These are phyloP conservation scores for Ochromonas danica DNA, from an alignment of 108 stramenopile species.

Conservation along the genomic window DNA sequence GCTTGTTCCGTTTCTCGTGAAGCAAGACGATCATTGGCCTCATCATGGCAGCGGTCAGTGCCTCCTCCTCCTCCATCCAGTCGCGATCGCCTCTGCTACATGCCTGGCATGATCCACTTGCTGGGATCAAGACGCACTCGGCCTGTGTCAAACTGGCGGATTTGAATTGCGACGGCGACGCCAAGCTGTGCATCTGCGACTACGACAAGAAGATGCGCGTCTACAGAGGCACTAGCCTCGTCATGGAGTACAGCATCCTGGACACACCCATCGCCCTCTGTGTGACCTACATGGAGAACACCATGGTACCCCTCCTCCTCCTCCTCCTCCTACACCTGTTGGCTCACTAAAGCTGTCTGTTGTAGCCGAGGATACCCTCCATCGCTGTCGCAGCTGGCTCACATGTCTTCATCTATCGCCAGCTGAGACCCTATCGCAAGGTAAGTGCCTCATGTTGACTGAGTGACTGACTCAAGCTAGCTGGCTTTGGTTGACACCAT, in stretches of 20 bases:
- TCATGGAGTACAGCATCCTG: constrained; percentile 45
- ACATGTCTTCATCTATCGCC: constrained; percentile 53
- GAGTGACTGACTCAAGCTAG: too few relatives aligned
- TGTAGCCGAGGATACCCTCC: constrained; percentile 37
- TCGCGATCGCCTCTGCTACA: too few relatives aligned
- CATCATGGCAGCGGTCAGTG: too few relatives aligned
- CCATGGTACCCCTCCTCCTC: not conserved
- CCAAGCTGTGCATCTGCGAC: constrained; percentile 45
- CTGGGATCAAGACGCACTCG: constrained; percentile 40
- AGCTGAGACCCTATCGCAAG: constrained; percentile 57
- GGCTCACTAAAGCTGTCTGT: not conserved
- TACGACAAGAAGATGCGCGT: constrained; percentile 38
- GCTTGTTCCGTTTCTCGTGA: too few relatives aligned
- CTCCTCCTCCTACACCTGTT: too few relatives aligned
- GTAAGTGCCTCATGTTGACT: constrained; percentile 50
- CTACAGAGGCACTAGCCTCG: constrained; percentile 46
- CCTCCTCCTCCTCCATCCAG: too few relatives aligned
- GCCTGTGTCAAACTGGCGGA: constrained; percentile 49
- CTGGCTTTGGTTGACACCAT: too few relatives aligned
- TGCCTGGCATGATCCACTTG: constrained; percentile 56
- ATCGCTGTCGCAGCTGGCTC: constrained; percentile 57
- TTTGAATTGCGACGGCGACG: constrained; percentile 53
- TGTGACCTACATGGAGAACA: constrained; percentile 37
- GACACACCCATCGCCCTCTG: constrained; percentile 48
- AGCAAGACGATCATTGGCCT: too few relatives aligned